Evolutionary conservation across 257 asterid genomes (phyloP).

Genomic region (Solanum lycopersicoides): DNA sequence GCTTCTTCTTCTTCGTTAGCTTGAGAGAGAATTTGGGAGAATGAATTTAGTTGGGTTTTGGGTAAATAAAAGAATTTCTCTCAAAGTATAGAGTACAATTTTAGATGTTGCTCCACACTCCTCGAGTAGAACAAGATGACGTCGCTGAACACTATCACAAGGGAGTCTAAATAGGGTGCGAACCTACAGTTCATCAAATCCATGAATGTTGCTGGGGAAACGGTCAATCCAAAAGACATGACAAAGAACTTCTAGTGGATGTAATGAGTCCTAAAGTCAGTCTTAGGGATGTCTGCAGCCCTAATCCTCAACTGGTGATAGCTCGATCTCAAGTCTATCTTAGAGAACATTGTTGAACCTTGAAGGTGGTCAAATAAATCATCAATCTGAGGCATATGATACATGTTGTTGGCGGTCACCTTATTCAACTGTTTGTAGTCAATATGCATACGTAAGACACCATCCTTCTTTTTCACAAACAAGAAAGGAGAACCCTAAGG

Average conservation of each 20-base stretch:
- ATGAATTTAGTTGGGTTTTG: no score
- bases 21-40: no score
- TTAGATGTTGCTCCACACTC: background rate
- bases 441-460: background rate
- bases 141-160: background rate
- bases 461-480: background rate
- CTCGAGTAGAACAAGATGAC: background rate
- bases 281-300: background rate
- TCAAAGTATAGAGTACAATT: background rate
- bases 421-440: background rate
- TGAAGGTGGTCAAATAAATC: background rate
- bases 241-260: no score
- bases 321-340: background rate
- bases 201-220: background rate
- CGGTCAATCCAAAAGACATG: background rate
- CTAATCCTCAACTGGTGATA: background rate
- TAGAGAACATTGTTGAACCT: background rate
- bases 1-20: no score
- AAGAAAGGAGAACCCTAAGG: background rate
- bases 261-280: background rate
- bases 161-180: background rate
- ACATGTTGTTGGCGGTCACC: background rate
- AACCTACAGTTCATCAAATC: background rate
- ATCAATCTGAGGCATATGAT: background rate
- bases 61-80: no score